These are phyloP conservation scores for Trichophyton benhamiae DNA, from an alignment of 2,329 filamentous ascomycete genomes.

Conservation along the genomic window DNA sequence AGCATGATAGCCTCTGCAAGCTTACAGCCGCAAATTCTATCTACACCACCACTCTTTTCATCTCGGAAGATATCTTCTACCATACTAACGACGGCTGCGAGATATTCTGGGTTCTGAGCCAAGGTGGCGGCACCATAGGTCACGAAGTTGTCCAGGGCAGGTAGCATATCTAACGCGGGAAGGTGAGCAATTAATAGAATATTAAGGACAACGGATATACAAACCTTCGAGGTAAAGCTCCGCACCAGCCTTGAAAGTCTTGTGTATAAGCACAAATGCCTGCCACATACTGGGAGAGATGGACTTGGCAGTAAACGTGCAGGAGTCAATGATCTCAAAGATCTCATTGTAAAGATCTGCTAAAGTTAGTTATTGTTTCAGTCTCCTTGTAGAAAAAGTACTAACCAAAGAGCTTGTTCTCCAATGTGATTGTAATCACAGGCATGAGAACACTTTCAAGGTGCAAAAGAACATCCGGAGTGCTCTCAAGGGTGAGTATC, in stretches of 20 bases:
- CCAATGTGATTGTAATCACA: conserved; percentile 86
- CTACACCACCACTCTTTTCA: conserved; percentile 81
- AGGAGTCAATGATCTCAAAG: conserved; percentile 98
- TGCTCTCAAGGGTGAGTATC: conserved; percentile 92
- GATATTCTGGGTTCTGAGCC: conserved; percentile 70
- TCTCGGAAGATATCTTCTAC: conserved; percentile 90
- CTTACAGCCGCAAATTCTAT: conserved; percentile 95
- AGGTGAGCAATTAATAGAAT: background rate
- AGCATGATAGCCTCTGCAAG: conserved; percentile 95
- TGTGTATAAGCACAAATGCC: conserved; percentile 91
- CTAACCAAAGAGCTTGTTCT: conserved; percentile 86
- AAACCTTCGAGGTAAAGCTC: conserved; percentile 78
- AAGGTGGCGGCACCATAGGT: conserved; percentile 77
- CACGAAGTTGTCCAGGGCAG: conserved; percentile 94
- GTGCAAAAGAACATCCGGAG: conserved; percentile 84
- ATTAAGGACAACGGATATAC: background rate
- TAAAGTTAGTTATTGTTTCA: background rate
- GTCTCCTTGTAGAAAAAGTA: background rate
- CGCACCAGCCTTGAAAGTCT: conserved; percentile 91
- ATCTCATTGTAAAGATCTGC: conserved; percentile 90
- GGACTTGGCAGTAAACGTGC: conserved; percentile 90
- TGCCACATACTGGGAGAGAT: conserved; percentile 98
- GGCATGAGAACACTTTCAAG: conserved; percentile 95
- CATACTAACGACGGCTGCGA: conserved; percentile 84
- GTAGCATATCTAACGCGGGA: conserved; percentile 64